These are phyloP conservation scores for Penicillium verrucosum DNA, from an alignment of 2,329 filamentous ascomycete species.

Conservation along the genomic window DNA sequence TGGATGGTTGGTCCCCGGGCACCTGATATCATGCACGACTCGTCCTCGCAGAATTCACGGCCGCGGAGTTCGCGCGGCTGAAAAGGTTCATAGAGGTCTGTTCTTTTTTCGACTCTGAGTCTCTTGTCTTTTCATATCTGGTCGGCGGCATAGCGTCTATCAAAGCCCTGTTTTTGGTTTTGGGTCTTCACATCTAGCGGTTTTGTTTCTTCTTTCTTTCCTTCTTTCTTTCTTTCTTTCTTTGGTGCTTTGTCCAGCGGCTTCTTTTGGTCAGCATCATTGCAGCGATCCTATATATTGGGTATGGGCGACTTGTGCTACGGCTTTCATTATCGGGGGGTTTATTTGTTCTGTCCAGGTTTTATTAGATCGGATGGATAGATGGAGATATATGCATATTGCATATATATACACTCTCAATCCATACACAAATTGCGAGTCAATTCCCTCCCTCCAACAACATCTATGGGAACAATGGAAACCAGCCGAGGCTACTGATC, in stretches of 20 bases:
- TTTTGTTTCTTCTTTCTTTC: constrained; percentile 3
- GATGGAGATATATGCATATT: not conserved
- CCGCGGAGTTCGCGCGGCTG: constrained; percentile 32
- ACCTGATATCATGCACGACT: constrained; percentile 49
- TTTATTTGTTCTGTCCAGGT: not conserved
- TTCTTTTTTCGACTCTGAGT: not conserved
- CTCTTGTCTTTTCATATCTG: constrained; percentile 1
- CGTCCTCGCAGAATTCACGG: constrained; percentile 36
- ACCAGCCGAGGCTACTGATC: not conserved
- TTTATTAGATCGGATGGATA: not conserved
- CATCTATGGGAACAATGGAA: not conserved
- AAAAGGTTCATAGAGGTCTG: not conserved
- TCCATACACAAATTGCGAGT: not conserved
- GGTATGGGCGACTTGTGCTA: not conserved
- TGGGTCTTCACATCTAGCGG: constrained; percentile 16
- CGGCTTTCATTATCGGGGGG: not conserved
- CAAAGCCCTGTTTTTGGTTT: constrained; percentile 2
- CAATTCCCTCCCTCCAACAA: not conserved
- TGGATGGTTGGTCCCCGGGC: constrained; percentile 93
- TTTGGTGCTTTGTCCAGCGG: constrained; percentile 1
- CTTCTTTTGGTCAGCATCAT: constrained; percentile 9
- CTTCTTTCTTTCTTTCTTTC: not conserved
- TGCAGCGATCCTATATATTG: constrained; percentile 1
- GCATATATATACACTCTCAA: not conserved
- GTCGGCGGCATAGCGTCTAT: constrained; percentile 14